phyloP scores from a whole-genome alignment of 495 filamentous ascomycete species.

The Penicillium manginii region DNA sequence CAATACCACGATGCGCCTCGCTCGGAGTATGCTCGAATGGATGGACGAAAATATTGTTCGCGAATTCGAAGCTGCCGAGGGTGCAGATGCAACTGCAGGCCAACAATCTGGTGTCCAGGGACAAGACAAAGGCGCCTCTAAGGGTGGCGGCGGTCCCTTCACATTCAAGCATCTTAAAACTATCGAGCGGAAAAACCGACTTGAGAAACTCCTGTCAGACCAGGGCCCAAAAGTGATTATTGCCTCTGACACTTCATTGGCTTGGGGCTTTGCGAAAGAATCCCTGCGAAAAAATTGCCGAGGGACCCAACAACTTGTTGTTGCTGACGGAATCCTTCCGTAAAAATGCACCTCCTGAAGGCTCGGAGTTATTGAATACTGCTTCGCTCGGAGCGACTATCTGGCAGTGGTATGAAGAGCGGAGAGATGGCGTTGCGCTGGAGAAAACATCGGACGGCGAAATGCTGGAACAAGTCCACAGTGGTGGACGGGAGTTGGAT shows the following conservation, averaged over 20 bases:
- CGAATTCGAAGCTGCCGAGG: constrained; percentile 82
- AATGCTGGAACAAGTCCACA: constrained; percentile 65
- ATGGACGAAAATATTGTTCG: constrained; percentile 93
- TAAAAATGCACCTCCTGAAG: constrained; percentile 43
- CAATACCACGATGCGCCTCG: constrained; percentile 80
- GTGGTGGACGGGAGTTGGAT: constrained; percentile 63
- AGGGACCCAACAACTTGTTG: constrained; percentile 77
- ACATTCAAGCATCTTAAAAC: constrained; percentile 85
- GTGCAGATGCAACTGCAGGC: constrained; percentile 48
- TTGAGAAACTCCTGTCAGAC: constrained; percentile 63
- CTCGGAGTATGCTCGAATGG: constrained; percentile 97
- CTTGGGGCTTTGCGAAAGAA: constrained; percentile 96
- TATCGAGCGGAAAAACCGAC: constrained; percentile 73
- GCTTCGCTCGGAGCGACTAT: constrained; percentile 60
- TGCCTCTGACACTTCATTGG: constrained; percentile 84
- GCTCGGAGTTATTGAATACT: constrained; percentile 32
- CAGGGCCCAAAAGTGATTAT: constrained; percentile 75
- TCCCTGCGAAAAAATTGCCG: constrained; percentile 72
- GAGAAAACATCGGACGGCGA: constrained; percentile 62
- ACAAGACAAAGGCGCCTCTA: constrained; percentile 42
- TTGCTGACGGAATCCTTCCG: constrained; percentile 74
- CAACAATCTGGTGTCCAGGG: constrained; percentile 38
- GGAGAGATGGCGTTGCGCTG: constrained; percentile 62
- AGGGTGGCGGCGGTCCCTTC: constrained; percentile 74
- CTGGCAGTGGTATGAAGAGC: constrained; percentile 75